Percentiles rank a stretch among this genome's conserved stretches.
These are phyloP conservation scores for Saccharomycopsis babjevae DNA, from an alignment of 805 yeast genomes.

Conservation along the genomic window DNA sequence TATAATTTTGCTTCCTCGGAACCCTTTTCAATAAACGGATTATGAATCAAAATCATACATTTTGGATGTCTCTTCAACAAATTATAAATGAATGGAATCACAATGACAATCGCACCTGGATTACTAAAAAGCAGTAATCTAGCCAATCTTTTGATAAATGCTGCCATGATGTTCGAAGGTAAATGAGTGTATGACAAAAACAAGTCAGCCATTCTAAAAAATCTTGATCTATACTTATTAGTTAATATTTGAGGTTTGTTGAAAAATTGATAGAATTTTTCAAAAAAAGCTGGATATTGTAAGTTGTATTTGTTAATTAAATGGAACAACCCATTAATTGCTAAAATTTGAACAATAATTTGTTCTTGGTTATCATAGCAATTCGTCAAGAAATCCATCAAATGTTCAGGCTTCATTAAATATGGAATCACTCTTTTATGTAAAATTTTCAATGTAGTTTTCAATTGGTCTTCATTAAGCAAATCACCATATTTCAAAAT, in stretches of 20 bases:
- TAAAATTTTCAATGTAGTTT: slow-evolving; percentile 53
- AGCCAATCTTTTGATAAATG: slow-evolving; percentile 77
- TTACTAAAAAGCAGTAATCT: slow-evolving; percentile 67
- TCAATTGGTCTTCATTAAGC: slow-evolving; percentile 45
- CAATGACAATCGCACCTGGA: slow-evolving; percentile 79
- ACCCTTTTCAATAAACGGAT: slow-evolving; percentile 17
- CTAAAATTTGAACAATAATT: slow-evolving; percentile 52
- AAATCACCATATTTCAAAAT: slow-evolving; percentile 39
- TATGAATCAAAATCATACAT: slow-evolving; percentile 82
- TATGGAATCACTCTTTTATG: slow-evolving; percentile 82
- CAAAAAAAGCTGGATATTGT: slow-evolving; percentile 86
- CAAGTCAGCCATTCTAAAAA: slow-evolving; percentile 75
- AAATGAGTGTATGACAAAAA: slow-evolving; percentile 83
- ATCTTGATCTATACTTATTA: slow-evolving; percentile 74
- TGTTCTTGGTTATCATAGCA: slow-evolving; percentile 33
- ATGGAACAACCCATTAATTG: slow-evolving; percentile 81
- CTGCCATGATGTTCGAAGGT: slow-evolving; percentile 73
- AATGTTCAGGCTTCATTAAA: slow-evolving; percentile 63
- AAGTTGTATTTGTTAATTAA: slow-evolving; percentile 72
- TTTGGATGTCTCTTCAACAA: slow-evolving; percentile 85
- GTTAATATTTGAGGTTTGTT: slow-evolving; percentile 60
- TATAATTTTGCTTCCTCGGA: slow-evolving; percentile 26
- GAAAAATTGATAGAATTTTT: slow-evolving; percentile 69
- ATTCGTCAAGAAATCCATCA: slow-evolving; percentile 92
- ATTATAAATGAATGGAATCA: slow-evolving; percentile 87